Conservation (phyloP, 768 basidiomycete genomes). For the Gelatoporia subvermispora region DNA sequence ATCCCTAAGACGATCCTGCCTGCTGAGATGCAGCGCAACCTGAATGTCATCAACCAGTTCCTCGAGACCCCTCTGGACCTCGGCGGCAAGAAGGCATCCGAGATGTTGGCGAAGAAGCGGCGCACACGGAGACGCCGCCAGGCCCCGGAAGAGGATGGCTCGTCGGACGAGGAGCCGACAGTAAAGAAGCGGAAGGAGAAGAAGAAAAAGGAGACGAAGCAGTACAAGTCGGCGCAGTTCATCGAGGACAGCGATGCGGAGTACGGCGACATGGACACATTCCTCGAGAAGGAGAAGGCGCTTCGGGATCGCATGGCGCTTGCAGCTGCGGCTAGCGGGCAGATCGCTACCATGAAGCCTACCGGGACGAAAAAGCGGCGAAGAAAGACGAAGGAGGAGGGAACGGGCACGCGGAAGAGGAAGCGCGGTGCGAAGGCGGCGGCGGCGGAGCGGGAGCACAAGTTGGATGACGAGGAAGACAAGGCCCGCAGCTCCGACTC, state of each 20-base stretch:
- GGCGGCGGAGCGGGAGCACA: constrained; percentile 2
- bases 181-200: constrained; percentile 38
- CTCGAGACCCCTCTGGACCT: constrained; percentile 77
- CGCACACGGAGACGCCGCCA: constrained; percentile 46
- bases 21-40: constrained; percentile 58
- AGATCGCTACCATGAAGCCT: constrained; percentile 42
- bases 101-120: constrained; percentile 64
- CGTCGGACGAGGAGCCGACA: constrained; percentile 30
- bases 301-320: constrained; percentile 47
- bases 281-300: constrained; percentile 70
- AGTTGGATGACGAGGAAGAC: constrained; percentile 26
- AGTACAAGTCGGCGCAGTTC: constrained; percentile 86
- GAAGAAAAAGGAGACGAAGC: constrained; percentile 62
- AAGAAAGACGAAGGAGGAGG: constrained; percentile 41
- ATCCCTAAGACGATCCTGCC: constrained; percentile 71
- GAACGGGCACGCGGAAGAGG: constrained; percentile 35
- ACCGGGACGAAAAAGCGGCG: constrained; percentile 57
- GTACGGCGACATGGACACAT: constrained; percentile 73
- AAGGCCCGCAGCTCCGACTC: constrained; percentile 17
- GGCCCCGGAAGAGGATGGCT: constrained; percentile 38
- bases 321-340: constrained; percentile 39
- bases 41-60: constrained; percentile 80
- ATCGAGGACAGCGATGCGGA: constrained; percentile 90
- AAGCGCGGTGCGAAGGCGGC: constrained; percentile 24
- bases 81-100: constrained; percentile 67